These are phyloP conservation scores for Dryas octopetala DNA, from an alignment of 306 rosid genomes.

Conservation along the genomic window DNA sequence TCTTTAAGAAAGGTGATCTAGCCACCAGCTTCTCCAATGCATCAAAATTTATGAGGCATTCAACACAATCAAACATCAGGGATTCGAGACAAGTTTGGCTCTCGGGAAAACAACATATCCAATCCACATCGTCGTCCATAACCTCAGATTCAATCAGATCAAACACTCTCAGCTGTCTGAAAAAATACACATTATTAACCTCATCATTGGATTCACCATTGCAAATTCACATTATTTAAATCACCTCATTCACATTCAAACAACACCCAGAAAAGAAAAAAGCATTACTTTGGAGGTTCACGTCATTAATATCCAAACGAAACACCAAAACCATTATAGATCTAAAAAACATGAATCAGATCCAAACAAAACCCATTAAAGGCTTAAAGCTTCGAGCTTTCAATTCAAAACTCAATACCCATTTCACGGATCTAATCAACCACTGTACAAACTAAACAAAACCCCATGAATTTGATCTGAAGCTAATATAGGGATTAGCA, in stretches of 20 bases:
- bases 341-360: constrained; percentile 25
- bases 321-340: constrained; percentile 10
- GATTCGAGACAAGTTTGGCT: constrained; percentile 60
- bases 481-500: neutral
- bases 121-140: constrained; percentile 62
- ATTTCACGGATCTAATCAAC: constrained; percentile 17
- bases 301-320: constrained; percentile 16
- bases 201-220: constrained; percentile 10
- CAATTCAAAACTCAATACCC: neutral
- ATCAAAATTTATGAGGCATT: constrained; percentile 52
- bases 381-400: neutral
- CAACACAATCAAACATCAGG: constrained; percentile 72
- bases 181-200: constrained; percentile 21
- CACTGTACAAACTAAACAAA: neutral
- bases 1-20: constrained; percentile 76
- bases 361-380: constrained; percentile 18
- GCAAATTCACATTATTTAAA: constrained; percentile 7
- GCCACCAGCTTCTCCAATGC: constrained; percentile 81
- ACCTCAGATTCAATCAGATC: constrained; percentile 75
- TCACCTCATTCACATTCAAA: neutral
- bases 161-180: constrained; percentile 74
- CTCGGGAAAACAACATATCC: constrained; percentile 77
- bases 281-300: constrained; percentile 1
- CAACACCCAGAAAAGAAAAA: neutral
- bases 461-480: neutral